A percentile compares a stretch with the other conserved stretches of the same genome.
These are phyloP conservation scores for Labyrinthula sp. DNA, from an alignment of 352 stramenopile genomes.

Conservation along the genomic window DNA sequence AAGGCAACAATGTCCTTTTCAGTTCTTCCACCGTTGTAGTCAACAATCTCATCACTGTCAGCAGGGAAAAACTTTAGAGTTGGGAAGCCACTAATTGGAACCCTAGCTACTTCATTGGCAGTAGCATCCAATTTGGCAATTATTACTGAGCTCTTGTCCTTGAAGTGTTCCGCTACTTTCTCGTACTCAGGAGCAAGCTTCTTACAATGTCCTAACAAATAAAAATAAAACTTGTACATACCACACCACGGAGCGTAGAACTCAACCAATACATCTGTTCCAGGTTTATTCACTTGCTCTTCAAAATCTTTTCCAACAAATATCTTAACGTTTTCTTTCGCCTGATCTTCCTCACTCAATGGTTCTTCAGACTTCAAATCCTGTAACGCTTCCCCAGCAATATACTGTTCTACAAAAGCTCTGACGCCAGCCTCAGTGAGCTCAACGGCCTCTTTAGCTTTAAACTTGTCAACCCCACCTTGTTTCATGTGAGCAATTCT, in stretches of 20 bases:
- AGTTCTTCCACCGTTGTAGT: conserved; percentile 32
- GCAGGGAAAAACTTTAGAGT: conserved; percentile 78
- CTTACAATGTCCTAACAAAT: conserved; percentile 48
- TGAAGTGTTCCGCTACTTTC: conserved; percentile 40
- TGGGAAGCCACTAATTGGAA: conserved; percentile 72
- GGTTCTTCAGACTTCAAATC: conserved; percentile 68
- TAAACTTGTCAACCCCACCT: conserved; percentile 67
- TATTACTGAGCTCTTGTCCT: conserved; percentile 61
- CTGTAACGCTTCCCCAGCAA: conserved; percentile 53
- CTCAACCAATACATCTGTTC: conserved; percentile 67
- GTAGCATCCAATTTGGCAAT: conserved; percentile 85
- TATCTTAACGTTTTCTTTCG: conserved; percentile 57
- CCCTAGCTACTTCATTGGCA: conserved; percentile 73
- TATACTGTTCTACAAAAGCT: conserved; percentile 54
- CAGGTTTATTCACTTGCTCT: conserved; percentile 55
- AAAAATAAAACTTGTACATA: no score
- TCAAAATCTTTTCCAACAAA: conserved; percentile 71
- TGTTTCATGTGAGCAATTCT: conserved; percentile 66
- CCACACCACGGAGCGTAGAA: conserved; percentile 76
- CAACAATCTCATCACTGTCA: conserved; percentile 24
- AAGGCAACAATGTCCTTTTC: conserved; percentile 33
- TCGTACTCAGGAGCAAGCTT: conserved; percentile 60
- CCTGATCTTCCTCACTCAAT: conserved; percentile 45
- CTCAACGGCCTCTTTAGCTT: conserved; percentile 28
- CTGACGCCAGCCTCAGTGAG: conserved; percentile 39